Percentiles rank a stretch among this genome's conserved stretches.
These are phyloP conservation scores for Pestalotiopsis sp. DNA, from an alignment of 2,329 filamentous ascomycete genomes.

Conservation along the genomic window DNA sequence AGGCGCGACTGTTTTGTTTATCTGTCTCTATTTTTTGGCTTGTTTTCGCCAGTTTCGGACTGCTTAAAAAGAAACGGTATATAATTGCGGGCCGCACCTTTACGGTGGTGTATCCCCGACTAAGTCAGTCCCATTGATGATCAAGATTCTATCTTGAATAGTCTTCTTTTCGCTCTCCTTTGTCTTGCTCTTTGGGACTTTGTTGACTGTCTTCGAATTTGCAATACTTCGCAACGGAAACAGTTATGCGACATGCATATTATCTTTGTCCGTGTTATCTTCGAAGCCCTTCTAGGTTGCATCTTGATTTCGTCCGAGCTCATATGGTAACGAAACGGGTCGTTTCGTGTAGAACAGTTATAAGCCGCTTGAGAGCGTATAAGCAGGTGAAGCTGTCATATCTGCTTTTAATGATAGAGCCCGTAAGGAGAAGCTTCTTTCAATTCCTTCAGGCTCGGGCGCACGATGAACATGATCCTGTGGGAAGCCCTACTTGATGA, in stretches of 20 bases:
- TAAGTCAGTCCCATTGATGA: not conserved
- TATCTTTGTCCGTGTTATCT: not conserved
- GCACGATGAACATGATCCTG: not conserved
- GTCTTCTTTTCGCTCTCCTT: not conserved
- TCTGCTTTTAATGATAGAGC: not conserved
- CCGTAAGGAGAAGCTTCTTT: not conserved
- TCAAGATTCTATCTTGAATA: not conserved
- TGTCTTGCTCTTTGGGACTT: not conserved
- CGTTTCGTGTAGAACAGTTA: not conserved
- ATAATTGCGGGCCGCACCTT: not conserved
- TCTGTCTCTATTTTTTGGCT: not conserved
- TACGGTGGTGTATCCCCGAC: not conserved
- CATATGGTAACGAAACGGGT: not conserved
- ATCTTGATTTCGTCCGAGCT: not conserved
- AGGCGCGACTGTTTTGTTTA: too few species aligned
- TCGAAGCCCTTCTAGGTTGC: not conserved
- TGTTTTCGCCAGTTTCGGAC: not conserved
- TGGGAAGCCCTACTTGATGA: slow-evolving; percentile 18
- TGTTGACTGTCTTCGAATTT: not conserved
- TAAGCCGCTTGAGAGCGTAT: not conserved
- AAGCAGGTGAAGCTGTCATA: not conserved
- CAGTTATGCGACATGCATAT: not conserved
- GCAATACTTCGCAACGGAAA: not conserved
- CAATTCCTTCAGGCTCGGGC: not conserved
- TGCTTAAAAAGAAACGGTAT: not conserved